Percentiles rank a stretch among this genome's conserved stretches.
Conservation (phyloP, 306 rosid genomes). For the Trichosanthes cucumerina region DNA sequence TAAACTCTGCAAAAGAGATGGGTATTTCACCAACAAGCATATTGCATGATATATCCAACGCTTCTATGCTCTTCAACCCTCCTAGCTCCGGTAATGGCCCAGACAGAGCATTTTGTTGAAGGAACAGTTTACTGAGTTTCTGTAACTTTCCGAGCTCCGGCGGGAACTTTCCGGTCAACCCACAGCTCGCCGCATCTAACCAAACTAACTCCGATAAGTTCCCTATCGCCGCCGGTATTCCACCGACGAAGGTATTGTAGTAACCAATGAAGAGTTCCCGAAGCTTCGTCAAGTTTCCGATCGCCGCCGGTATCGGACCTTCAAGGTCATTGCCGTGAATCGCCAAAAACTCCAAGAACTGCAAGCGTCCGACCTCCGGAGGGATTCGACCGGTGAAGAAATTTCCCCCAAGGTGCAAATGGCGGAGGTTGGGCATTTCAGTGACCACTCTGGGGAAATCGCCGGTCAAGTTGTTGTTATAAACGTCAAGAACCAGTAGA, state of each 20-base stretch:
- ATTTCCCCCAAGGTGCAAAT: conserved; percentile 83
- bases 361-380: conserved; percentile 50
- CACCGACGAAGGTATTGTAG: conserved; percentile 48
- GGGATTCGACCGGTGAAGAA: conserved; percentile 73
- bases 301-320: conserved; percentile 56
- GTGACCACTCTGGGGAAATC: conserved; percentile 44
- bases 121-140: conserved; percentile 61
- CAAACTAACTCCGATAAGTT: conserved; percentile 54
- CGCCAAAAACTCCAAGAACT: conserved; percentile 50
- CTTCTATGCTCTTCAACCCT: conserved; percentile 44
- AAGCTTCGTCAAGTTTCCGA: conserved; percentile 52
- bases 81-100: conserved; percentile 60
- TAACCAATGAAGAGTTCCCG: conserved; percentile 73
- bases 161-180: conserved; percentile 62
- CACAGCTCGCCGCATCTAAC: conserved; percentile 69
- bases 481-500: conserved; percentile 61
- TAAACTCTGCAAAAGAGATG: conserved; percentile 39
- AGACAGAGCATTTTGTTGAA: conserved; percentile 69
- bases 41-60: conserved; percentile 88
- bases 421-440: conserved; percentile 44
- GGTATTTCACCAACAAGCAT: conserved; percentile 68
- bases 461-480: conserved; percentile 78
- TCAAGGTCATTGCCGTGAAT: conserved; percentile 70
- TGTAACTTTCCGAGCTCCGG: conserved; percentile 57
- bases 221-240: conserved; percentile 66